Base-by-base conservation (phyloP, 2,329 filamentous ascomycete species). In the Chrysoporthe austroafricana region DNA sequence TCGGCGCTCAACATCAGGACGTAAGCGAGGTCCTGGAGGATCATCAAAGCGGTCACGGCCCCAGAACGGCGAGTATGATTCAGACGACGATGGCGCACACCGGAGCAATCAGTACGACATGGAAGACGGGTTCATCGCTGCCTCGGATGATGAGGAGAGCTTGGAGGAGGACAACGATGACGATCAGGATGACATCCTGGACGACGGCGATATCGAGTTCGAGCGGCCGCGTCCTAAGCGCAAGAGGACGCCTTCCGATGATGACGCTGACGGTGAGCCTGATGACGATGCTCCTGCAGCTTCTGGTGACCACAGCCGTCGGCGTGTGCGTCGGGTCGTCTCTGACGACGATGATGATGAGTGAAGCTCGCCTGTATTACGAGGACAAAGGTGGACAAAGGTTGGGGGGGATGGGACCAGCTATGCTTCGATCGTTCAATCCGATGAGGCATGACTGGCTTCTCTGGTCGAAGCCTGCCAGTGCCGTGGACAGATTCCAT, bases 61-160 rank as follows among this genome's bases (percentile, higher is more conserved):
- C 73, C 82, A 83, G 43, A 82, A 84, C 50, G 82, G 84, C 68
- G 91, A 92, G 72, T 91, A 93, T 69, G 91, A 94, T 73, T 92
- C 92, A 9, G 92, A 94, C 73, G 91, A 93, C 72, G 91, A 92
- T 68, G 86, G 88, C 43, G 82, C 82, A 58, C 84, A 85, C 43
- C 86, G 87, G 63, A 85, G 90, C 69, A 90, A 94, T 71, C 90
- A 93, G 72, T 95, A 95, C 75, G 91, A 94, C 70, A 85, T 90
- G 75, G 91, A 91, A 44, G 92, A 95, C 74, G 92, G 90, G 67
- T 95, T 95, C 76, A 86, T 95, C 66, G 92, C 90, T 3, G 84
- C 84, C n/a, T 60, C 57, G 3, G 93, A 90, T 73, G 91, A 93
- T 71, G 91, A 93, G 68, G 92, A 94, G 54, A 78, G 78, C 66